Percentiles rank a stretch among this genome's conserved stretches.
These are phyloP conservation scores for Xylaria telfairii DNA, from an alignment of 495 filamentous ascomycete genomes.

Conservation along the genomic window DNA sequence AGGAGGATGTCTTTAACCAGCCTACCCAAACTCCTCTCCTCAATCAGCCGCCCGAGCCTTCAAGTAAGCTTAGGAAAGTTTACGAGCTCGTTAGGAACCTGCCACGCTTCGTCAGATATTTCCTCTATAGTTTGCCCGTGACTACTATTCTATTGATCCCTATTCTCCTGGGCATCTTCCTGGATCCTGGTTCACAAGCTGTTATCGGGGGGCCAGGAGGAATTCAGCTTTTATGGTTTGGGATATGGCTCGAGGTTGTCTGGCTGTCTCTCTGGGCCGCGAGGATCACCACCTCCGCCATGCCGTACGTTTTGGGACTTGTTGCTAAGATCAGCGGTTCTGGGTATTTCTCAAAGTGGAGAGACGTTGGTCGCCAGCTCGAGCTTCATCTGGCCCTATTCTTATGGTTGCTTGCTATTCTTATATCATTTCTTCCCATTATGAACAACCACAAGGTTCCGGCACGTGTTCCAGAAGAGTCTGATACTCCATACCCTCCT, in stretches of 20 bases:
- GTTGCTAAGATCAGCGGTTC: constrained; percentile 81
- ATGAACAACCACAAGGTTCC: constrained; percentile 75
- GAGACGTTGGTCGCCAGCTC: constrained; percentile 83
- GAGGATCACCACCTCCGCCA: constrained; percentile 73
- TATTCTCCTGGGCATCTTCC: constrained; percentile 76
- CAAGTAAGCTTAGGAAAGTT: constrained; percentile 62
- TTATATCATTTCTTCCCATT: constrained; percentile 73
- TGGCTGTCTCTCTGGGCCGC: constrained; percentile 92
- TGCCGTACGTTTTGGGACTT: constrained; percentile 71
- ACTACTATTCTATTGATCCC: constrained; percentile 79
- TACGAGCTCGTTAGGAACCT: constrained; percentile 67
- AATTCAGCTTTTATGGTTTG: constrained; percentile 85
- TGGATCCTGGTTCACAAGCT: constrained; percentile 45
- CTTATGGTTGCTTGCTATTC: constrained; percentile 88
- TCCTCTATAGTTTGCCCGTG: constrained; percentile 84
- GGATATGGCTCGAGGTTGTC: constrained; percentile 91
- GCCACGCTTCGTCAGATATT: constrained; percentile 80
- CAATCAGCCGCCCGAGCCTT: constrained; percentile 38
- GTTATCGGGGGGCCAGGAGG: constrained; percentile 72
- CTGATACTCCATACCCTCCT: constrained; percentile 56
- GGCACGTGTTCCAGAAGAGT: constrained; percentile 34
- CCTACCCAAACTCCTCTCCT: constrained; percentile 61
- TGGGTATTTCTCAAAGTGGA: constrained; percentile 88
- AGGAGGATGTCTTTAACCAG: constrained; percentile 84
- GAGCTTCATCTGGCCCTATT: constrained; percentile 88